These are phyloP conservation scores for Helotiales sp. DNA, from an alignment of 2,329 filamentous ascomycete species.

Conservation along the genomic window DNA sequence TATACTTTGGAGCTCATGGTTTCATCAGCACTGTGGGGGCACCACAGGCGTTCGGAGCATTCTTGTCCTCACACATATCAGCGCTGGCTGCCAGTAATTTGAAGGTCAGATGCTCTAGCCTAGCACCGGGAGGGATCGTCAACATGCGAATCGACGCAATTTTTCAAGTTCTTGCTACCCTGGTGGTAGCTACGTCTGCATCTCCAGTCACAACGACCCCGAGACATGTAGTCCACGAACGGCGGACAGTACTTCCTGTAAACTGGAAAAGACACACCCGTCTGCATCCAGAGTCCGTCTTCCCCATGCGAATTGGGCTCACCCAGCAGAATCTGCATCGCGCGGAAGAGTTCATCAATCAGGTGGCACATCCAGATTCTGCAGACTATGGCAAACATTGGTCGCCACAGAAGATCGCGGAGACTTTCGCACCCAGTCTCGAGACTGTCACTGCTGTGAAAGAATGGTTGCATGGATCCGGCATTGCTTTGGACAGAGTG, in stretches of 20 bases:
- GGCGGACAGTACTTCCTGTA: slow-evolving; percentile 20
- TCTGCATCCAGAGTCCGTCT: slow-evolving; percentile 21
- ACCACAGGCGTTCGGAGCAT: slow-evolving; percentile 4
- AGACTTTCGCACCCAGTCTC: slow-evolving; percentile 42
- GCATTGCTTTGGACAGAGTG: slow-evolving; percentile 49
- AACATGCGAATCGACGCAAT: slow-evolving; percentile 26
- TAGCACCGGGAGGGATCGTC: slow-evolving; percentile 23
- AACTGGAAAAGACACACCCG: slow-evolving; percentile 25
- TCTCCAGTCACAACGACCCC: slow-evolving; percentile 23
- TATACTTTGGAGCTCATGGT: slow-evolving; percentile 7
- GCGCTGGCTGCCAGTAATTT: slow-evolving; percentile 1
- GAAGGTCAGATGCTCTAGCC: slow-evolving; percentile 24
- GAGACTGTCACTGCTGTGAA: slow-evolving; percentile 51
- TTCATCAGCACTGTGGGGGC: slow-evolving; percentile 12
- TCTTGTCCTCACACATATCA: slow-evolving; percentile 17
- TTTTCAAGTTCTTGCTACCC: slow-evolving; percentile 28
- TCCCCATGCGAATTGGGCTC: slow-evolving; percentile 41
- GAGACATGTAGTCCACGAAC: slow-evolving; percentile 31
- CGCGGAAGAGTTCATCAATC: slow-evolving; percentile 44
- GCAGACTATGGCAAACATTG: slow-evolving; percentile 49
- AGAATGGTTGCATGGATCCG: slow-evolving; percentile 53
- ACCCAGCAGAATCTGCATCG: slow-evolving; percentile 47
- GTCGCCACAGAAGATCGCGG: slow-evolving; percentile 43
- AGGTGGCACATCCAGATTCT: slow-evolving; percentile 46
- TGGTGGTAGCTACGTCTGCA: slow-evolving; percentile 29